Evolutionary conservation across 2,329 filamentous ascomycete genomes (phyloP), one percentile per base, ranked within the genome.

Genomic region (Paecilomyces niveus): DNA sequence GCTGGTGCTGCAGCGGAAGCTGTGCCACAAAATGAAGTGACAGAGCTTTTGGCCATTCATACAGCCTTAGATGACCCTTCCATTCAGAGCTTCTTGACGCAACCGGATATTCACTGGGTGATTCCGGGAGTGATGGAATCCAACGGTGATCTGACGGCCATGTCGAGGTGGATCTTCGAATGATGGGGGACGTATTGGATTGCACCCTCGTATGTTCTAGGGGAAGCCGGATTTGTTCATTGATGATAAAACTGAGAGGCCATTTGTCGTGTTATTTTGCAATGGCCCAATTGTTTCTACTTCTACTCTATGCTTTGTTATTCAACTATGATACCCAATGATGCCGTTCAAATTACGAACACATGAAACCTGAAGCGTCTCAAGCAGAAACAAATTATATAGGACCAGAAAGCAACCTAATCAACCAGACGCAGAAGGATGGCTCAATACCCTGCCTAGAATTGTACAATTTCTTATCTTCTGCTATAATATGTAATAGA

Each of bases 91-190:
- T 59, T 61, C 50, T 39, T 61, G 18, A 58, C 55, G 5, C 58
- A 61, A 53, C 49, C 55, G 13, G 59, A 59, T 31, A 53, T 59
- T 35, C 59, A 59, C 26, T 56, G 58, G 50, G 59, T 57, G 21
- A 51, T 61, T 55, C 57, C 59, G 22, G 21, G 32, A 8, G 58
- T 55, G 15, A 54, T 61, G 54, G 59, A 61, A 8, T 55, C 59
- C 53, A 54, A 39, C 1, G 58, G 59, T 13, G 58, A 58, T 55
- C 55, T 58, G 50, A 29, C 52, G n/a, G 29, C 54, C 21, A 50
- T 55, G 6, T 55, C 53, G 18, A 55, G 54, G 13, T 61, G 59
- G 58, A 31, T 61, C n/a, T 61, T 61, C 57, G 59, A 61, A 35
- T 61, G 57, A 35, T 18, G 4, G 35, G 18, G 32, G 32, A 33